A percentile compares a stretch with the other conserved stretches of the same genome.
These are phyloP conservation scores for Ophiostoma sp. DNA, from an alignment of 2,329 filamentous ascomycete species.

Conservation along the genomic window DNA sequence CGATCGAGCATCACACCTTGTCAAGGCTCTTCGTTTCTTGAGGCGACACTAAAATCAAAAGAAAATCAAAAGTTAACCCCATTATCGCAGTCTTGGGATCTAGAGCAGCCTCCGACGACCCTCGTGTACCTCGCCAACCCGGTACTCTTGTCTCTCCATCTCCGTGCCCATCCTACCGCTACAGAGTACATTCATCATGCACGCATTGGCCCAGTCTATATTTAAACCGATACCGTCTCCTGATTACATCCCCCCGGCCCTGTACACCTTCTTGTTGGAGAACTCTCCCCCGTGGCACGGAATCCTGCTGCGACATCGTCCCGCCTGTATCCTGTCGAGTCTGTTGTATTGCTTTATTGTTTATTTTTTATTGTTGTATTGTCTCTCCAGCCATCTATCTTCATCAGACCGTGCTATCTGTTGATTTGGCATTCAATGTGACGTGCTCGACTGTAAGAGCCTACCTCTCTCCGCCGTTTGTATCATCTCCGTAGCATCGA, in stretches of 20 bases:
- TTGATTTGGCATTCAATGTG: background rate
- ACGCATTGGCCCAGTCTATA: background rate
- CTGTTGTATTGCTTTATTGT: background rate
- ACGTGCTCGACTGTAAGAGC: background rate
- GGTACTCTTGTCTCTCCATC: background rate
- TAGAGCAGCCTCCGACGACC: background rate
- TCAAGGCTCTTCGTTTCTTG: background rate
- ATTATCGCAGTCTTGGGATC: background rate
- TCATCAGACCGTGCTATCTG: background rate
- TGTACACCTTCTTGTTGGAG: conserved; percentile 2
- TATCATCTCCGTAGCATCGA: background rate
- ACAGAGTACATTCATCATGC: background rate
- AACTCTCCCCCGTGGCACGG: background rate
- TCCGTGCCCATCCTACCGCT: background rate
- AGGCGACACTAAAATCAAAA: background rate
- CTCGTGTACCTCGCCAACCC: background rate
- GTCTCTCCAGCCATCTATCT: background rate
- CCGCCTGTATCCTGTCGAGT: background rate
- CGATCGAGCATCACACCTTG: background rate
- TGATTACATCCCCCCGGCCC: background rate
- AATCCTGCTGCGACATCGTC: background rate
- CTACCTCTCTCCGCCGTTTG: background rate
- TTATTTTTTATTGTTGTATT: background rate
- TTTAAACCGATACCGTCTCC: background rate
- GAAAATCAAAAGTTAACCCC: background rate